phyloP scores from a whole-genome alignment of 768 basidiomycete genomes.

The Hortiboletus campestris region DNA sequence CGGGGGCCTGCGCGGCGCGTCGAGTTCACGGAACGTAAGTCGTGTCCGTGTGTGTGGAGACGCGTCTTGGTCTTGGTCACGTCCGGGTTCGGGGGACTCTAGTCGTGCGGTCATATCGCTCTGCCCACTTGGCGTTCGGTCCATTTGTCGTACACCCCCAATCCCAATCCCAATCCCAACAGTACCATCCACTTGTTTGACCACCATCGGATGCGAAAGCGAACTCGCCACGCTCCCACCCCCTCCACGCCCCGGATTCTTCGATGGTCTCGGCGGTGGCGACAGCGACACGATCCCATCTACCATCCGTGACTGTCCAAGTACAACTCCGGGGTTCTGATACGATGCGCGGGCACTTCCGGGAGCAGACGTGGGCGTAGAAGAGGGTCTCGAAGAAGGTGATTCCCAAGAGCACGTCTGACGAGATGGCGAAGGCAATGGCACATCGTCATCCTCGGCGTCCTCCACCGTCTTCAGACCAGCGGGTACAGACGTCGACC shows the following conservation, averaged over 20 bases:
- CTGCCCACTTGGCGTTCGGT: slow-evolving; percentile 23
- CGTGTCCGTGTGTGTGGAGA: slow-evolving; percentile 27
- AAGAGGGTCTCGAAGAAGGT: slow-evolving; percentile 48
- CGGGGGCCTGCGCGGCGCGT: slow-evolving; percentile 33
- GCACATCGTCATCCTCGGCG: slow-evolving; percentile 1
- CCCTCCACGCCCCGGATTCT: slow-evolving; percentile 14
- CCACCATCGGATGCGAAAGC: slow-evolving; percentile 6
- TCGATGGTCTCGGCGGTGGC: slow-evolving; percentile 27
- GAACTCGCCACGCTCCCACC: slow-evolving; percentile 3
- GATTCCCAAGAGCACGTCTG: slow-evolving; percentile 14
- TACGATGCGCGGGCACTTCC: slow-evolving; percentile 43
- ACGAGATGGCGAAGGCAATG: slow-evolving; percentile 11
- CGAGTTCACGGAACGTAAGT: slow-evolving; percentile 50
- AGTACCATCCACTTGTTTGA: background rate
- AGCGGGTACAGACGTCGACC: slow-evolving; percentile 19
- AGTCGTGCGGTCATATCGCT: slow-evolving; percentile 33
- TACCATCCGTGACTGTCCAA: slow-evolving; percentile 6
- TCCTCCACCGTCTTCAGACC: slow-evolving; percentile 6
- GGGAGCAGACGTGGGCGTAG: slow-evolving; percentile 28
- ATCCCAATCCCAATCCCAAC: background rate
- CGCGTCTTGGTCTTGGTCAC: slow-evolving; percentile 8
- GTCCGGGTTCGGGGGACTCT: slow-evolving; percentile 3
- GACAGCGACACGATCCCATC: slow-evolving; percentile 27
- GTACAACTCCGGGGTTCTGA: slow-evolving; percentile 2
- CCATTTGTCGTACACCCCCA: slow-evolving; percentile 12